phyloP scores from a whole-genome alignment of 768 basidiomycete species.

The Mycena galericulata region DNA sequence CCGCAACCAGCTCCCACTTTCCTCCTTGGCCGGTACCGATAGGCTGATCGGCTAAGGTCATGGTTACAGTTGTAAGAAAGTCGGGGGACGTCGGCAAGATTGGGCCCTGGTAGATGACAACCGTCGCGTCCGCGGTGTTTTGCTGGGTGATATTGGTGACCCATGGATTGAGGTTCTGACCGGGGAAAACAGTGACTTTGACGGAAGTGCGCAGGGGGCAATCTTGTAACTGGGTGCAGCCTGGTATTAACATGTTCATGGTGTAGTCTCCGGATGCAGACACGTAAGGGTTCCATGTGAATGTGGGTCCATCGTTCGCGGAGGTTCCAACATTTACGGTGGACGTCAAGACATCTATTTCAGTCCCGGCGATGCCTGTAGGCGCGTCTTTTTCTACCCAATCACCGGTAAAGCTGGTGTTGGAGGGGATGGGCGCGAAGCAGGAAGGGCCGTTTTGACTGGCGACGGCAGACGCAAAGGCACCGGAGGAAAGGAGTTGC shows the following conservation, averaged over 20 bases:
- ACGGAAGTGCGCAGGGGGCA: slow-evolving; percentile 87
- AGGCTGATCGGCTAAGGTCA: slow-evolving; percentile 78
- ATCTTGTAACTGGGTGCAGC: slow-evolving; percentile 84
- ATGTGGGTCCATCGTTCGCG: slow-evolving; percentile 72
- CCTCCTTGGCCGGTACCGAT: slow-evolving; percentile 71
- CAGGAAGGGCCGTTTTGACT: slow-evolving; percentile 75
- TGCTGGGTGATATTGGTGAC: slow-evolving; percentile 82
- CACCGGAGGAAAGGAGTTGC: slow-evolving; percentile 93
- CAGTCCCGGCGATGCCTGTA: slow-evolving; percentile 85
- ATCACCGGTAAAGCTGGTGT: slow-evolving; percentile 70
- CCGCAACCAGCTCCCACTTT: slow-evolving; percentile 87
- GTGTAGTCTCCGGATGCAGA: slow-evolving; percentile 89
- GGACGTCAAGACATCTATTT: slow-evolving; percentile 79
- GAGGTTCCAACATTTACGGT: slow-evolving; percentile 73
- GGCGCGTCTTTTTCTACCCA: slow-evolving; percentile 76
- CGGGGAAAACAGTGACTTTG: slow-evolving; percentile 85
- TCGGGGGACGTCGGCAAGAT: slow-evolving; percentile 78
- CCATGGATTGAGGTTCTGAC: slow-evolving; percentile 70
- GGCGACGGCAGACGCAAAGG: slow-evolving; percentile 82
- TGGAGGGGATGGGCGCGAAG: slow-evolving; percentile 82
- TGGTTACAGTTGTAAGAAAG: slow-evolving; percentile 80
- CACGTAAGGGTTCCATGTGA: slow-evolving; percentile 95
- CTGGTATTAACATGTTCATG: slow-evolving; percentile 87
- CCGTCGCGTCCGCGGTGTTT: slow-evolving; percentile 69
- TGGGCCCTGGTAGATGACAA: slow-evolving; percentile 83